These are phyloP conservation scores for Penicillium robsamsonii DNA, from an alignment of 495 filamentous ascomycete genomes.

Conservation along the genomic window DNA sequence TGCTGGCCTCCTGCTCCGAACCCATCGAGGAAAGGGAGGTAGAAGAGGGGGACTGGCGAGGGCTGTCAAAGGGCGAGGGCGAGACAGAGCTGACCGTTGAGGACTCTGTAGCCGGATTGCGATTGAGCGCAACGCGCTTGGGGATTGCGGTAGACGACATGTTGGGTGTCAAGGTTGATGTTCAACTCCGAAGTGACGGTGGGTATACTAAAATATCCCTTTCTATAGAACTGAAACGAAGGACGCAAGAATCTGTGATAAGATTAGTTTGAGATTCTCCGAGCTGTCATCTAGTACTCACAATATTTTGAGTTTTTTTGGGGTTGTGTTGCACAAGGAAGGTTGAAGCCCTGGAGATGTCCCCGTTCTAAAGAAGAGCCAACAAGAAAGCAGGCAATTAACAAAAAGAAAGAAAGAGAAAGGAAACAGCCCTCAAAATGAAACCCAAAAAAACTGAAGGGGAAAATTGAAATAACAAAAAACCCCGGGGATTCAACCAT, in stretches of 20 bases:
- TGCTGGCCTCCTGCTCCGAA: slow-evolving; percentile 52
- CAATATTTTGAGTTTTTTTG: not conserved
- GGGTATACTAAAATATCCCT: slow-evolving; percentile 3
- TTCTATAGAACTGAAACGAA: not conserved
- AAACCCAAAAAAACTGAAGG: not conserved
- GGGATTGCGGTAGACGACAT: slow-evolving; percentile 62
- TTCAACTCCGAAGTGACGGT: slow-evolving; percentile 4
- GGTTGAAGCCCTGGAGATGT: slow-evolving; percentile 1
- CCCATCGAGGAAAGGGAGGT: slow-evolving; percentile 89
- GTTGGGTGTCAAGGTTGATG: slow-evolving; percentile 6
- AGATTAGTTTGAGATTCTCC: not conserved
- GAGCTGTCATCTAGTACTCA: not conserved
- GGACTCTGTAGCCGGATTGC: slow-evolving; percentile 53
- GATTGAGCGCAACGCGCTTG: slow-evolving; percentile 51
- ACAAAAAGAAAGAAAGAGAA: slow-evolving; percentile 2
- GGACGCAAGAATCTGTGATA: not conserved
- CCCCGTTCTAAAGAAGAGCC: slow-evolving; percentile 11
- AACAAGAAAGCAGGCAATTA: slow-evolving; percentile 13
- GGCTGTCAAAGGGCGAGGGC: slow-evolving; percentile 66
- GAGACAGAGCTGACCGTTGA: slow-evolving; percentile 61
- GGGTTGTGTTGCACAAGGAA: not conserved
- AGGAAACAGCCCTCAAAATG: not conserved
- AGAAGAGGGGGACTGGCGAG: slow-evolving; percentile 74
- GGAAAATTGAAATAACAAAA: slow-evolving; percentile 1
- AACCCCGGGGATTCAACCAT: not conserved